Evolutionary conservation across 2,329 filamentous ascomycete species (phyloP).

Genomic region (Aureobasidium namibiae): DNA sequence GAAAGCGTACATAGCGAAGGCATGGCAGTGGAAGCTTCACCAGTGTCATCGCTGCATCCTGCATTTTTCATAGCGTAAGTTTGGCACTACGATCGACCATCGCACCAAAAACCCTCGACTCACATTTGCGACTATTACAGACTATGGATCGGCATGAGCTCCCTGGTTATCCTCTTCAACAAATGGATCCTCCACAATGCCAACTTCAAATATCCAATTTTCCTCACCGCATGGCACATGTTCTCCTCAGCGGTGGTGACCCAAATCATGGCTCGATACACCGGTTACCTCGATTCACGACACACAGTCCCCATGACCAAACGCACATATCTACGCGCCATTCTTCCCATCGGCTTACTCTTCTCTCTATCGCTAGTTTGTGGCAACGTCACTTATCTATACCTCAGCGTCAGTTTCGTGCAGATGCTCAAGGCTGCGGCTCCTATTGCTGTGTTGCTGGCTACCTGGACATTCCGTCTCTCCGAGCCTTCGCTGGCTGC

Average conservation of each 20-base stretch:
- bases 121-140: constrained; percentile 26
- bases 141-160: constrained; percentile 73
- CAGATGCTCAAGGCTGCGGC: constrained; percentile 23
- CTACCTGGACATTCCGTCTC: constrained; percentile 17
- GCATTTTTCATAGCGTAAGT: constrained; percentile 70
- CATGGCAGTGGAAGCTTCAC: neutral
- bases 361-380: constrained; percentile 20
- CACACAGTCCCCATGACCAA: constrained; percentile 21
- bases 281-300: constrained; percentile 18
- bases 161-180: constrained; percentile 82
- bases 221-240: constrained; percentile 22
- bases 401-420: constrained; percentile 21
- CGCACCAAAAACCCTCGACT: neutral
- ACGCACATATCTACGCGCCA: constrained; percentile 20
- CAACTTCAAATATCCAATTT: constrained; percentile 46
- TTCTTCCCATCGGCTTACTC: constrained; percentile 21
- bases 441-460: constrained; percentile 18
- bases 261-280: constrained; percentile 20
- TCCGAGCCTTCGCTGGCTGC: constrained; percentile 15
- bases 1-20: neutral
- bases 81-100: constrained; percentile 14
- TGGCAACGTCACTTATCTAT: constrained; percentile 21
- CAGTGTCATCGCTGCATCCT: constrained; percentile 52
- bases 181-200: constrained; percentile 76
- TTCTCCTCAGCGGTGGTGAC: constrained; percentile 21